These are phyloP conservation scores for Rubus parviflorus DNA, from an alignment of 306 rosid species.

Conservation along the genomic window DNA sequence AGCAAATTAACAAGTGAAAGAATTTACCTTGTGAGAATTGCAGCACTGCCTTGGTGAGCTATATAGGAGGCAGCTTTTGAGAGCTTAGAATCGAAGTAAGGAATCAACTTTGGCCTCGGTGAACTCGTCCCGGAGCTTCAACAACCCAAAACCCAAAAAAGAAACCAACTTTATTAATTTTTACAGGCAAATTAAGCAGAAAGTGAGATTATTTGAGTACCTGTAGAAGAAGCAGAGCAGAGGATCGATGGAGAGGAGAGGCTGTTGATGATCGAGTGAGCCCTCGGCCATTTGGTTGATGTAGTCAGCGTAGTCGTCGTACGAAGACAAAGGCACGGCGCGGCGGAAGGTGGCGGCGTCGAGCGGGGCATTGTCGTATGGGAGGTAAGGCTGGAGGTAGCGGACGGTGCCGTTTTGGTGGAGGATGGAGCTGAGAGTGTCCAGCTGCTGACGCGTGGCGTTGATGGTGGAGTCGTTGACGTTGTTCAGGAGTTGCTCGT, in stretches of 20 bases:
- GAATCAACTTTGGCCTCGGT: constrained; percentile 63
- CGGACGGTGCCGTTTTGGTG: constrained; percentile 34
- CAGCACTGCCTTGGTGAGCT: constrained; percentile 45
- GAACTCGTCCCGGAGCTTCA: constrained; percentile 61
- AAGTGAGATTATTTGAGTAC: constrained; percentile 7
- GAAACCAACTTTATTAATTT: not conserved
- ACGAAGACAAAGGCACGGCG: constrained; percentile 49
- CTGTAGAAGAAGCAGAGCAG: constrained; percentile 68
- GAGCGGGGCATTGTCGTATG: constrained; percentile 10
- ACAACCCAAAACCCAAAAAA: not conserved
- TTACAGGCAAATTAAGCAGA: not conserved
- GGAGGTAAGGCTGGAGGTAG: constrained; percentile 46
- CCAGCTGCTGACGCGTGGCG: constrained; percentile 44
- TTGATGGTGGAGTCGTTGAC: constrained; percentile 41
- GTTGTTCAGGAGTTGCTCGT: constrained; percentile 41
- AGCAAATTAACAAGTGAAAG: not conserved
- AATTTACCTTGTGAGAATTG: constrained; percentile 50
- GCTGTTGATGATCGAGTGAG: constrained; percentile 14
- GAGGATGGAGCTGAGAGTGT: constrained; percentile 46
- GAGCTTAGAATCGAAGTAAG: constrained; percentile 59
- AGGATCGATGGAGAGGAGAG: constrained; percentile 65
- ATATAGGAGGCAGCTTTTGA: constrained; percentile 48
- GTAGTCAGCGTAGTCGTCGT: constrained; percentile 47
- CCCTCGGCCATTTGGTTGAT: constrained; percentile 44
- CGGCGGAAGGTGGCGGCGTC: constrained; percentile 37